Evolutionary conservation across 2,329 filamentous ascomycete genomes (phyloP), one percentile per base, ranked within the genome.

Genomic region (Camillea tinctor): DNA sequence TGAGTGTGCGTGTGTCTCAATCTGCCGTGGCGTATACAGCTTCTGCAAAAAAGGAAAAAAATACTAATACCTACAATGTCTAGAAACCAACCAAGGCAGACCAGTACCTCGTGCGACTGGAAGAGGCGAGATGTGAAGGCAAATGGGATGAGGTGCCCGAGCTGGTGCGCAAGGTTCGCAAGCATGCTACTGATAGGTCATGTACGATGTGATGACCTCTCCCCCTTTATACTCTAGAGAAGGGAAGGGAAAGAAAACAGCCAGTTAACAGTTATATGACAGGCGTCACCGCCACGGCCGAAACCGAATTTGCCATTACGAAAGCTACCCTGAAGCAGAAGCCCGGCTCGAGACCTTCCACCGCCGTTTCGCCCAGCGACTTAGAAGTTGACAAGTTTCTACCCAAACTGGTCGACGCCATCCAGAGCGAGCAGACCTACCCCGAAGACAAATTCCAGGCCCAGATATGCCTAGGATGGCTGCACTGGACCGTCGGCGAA

Each of bases 141-240:
- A 88, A 88, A 74, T 99, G 95, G 95, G 82, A 87, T 67, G 87
- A 91, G 26, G 84, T 98, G 26, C 91, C 92, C 23, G 94, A 98
- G 78, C 84, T 96, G 64, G 88, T 95, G 70, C 88, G 94, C 74
- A 99, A 99, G 78, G 85, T 98, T 71, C 90, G 90, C 72, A 98
- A 99, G 77, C 94, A 99, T 83, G 91, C 93, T 69, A 89, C 93
- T 49, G 86, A 91, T 62, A 86, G 91, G 75, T 85, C 86, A 77
- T 97, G 94, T 97, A 88, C 69, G 86, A 72, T 64, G 59, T 62
- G 54, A 61, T n/a, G 52, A 53, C 30, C 53, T 44, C n/a, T n/a
- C n/a, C n/a, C n/a, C 54, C 58, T 63, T 62, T 60, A 55, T 58
- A 48, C 56, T 55, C 55, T 56, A 51, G 26, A 23, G 19, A 54